Conservation (phyloP, 768 basidiomycete species). For the Crassisporium funariophilum region DNA sequence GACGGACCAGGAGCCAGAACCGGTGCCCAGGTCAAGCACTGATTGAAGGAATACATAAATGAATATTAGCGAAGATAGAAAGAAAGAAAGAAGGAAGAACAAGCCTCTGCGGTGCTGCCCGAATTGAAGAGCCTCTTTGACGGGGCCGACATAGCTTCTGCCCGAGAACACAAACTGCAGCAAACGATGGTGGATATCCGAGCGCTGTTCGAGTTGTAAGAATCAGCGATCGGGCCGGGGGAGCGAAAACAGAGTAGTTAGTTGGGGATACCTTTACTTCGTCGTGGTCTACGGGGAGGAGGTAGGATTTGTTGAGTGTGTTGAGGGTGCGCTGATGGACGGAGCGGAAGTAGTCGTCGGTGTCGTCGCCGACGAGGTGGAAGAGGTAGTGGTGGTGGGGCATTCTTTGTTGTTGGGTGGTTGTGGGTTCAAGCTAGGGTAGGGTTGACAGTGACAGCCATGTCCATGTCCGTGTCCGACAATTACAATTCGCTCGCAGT, state of each 20-base stretch:
- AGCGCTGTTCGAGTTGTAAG: slow-evolving; percentile 46
- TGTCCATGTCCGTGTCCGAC: slow-evolving; percentile 12
- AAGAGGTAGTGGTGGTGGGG: slow-evolving; percentile 20
- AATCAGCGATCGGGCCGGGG: neutral
- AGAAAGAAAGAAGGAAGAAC: slow-evolving; percentile 11
- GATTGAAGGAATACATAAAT: slow-evolving; percentile 25
- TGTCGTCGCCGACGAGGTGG: slow-evolving; percentile 41
- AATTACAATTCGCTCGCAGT: slow-evolving; percentile 27
- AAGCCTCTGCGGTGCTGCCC: slow-evolving; percentile 47
- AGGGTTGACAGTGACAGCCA: slow-evolving; percentile 24
- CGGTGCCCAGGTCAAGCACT: slow-evolving; percentile 74
- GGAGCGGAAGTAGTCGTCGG: slow-evolving; percentile 54
- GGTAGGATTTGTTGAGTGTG: slow-evolving; percentile 54
- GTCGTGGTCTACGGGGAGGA: slow-evolving; percentile 68
- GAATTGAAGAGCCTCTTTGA: slow-evolving; percentile 56
- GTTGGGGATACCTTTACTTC: slow-evolving; percentile 65
- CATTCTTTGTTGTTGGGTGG: too few species aligned
- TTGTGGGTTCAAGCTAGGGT: too few species aligned
- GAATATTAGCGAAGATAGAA: slow-evolving; percentile 8
- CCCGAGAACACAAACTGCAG: slow-evolving; percentile 68
- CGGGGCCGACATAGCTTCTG: slow-evolving; percentile 67
- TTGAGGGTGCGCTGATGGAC: slow-evolving; percentile 58
- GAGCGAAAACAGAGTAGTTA: slow-evolving; percentile 5
- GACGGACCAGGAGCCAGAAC: slow-evolving; percentile 60
- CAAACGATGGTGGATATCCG: slow-evolving; percentile 62